Evolutionary conservation across 2,329 filamentous ascomycete genomes (phyloP).

Genomic region (Parastagonospora nodorum): DNA sequence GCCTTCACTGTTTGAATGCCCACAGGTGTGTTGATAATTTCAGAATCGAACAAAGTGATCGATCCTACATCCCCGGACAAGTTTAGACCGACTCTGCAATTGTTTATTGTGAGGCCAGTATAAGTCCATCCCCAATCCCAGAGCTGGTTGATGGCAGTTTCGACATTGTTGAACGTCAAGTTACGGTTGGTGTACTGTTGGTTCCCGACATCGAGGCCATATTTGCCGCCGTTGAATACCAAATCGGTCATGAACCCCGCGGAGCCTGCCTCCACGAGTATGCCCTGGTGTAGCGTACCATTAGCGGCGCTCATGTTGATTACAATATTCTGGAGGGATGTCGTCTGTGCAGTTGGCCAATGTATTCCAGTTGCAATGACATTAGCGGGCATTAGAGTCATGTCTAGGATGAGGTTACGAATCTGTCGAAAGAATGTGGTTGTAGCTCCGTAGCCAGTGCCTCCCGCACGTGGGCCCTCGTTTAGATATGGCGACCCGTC

Average conservation of each 20-base stretch:
- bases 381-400: constrained; percentile 55
- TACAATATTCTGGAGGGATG: constrained; percentile 51
- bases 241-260: constrained; percentile 55
- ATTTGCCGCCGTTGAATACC: constrained; percentile 50
- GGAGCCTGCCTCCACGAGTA: constrained; percentile 52
- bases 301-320: constrained; percentile 50
- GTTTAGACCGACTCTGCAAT: constrained; percentile 59
- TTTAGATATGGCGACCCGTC: constrained; percentile 59
- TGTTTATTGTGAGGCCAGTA: constrained; percentile 56
- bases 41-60: constrained; percentile 62
- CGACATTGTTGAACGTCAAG: constrained; percentile 57
- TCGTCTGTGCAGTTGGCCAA: constrained; percentile 54
- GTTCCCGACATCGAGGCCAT: constrained; percentile 51
- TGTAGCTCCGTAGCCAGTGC: constrained; percentile 54
- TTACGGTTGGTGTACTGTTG: constrained; percentile 63
- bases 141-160: constrained; percentile 61
- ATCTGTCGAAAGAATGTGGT: constrained; percentile 70
- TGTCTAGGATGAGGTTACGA: constrained; percentile 68
- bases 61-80: constrained; percentile 59
- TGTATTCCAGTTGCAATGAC: constrained; percentile 53
- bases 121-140: constrained; percentile 68
- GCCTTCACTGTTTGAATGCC: constrained; percentile 57
- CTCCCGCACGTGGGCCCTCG: constrained; percentile 34
- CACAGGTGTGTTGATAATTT: constrained; percentile 55
- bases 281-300: constrained; percentile 54